Evolutionary conservation across 768 basidiomycete species (phyloP).

Genomic region (Kondoa subrosea): DNA sequence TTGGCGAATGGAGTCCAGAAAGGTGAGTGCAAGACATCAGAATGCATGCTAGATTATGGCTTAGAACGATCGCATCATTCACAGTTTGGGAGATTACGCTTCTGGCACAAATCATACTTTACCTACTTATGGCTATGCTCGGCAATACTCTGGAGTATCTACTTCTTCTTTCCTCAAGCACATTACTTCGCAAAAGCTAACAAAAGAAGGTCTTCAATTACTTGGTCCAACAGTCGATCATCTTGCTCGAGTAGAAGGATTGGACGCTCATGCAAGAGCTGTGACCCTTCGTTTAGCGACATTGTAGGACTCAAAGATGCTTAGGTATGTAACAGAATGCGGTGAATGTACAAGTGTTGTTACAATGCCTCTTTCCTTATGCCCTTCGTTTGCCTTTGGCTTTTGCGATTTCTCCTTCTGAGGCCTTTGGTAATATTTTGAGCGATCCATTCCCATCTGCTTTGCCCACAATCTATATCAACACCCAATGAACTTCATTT

Average conservation of each 20-base stretch:
- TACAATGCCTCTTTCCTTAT: background rate
- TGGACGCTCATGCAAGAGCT: conserved; percentile 89
- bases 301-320: background rate
- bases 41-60: background rate
- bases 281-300: conserved; percentile 37
- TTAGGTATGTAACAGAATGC: background rate
- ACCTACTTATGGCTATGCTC: conserved; percentile 88
- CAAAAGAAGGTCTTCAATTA: conserved; percentile 51
- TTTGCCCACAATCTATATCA: background rate
- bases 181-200: conserved; percentile 90
- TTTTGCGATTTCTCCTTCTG: background rate
- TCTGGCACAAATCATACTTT: conserved; percentile 98
- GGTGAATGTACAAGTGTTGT: background rate
- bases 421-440: background rate
- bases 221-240: conserved; percentile 78
- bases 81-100: conserved; percentile 91
- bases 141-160: conserved; percentile 96
- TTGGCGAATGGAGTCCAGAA: conserved; percentile 87
- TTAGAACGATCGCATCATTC: conserved; percentile 11
- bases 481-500: background rate
- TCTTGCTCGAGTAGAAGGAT: conserved; percentile 82
- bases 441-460: background rate
- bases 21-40: conserved; percentile 41
- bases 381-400: background rate
- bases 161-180: conserved; percentile 96